Conservation (phyloP, 257 asterid genomes). For the Fraxinus excelsior region DNA sequence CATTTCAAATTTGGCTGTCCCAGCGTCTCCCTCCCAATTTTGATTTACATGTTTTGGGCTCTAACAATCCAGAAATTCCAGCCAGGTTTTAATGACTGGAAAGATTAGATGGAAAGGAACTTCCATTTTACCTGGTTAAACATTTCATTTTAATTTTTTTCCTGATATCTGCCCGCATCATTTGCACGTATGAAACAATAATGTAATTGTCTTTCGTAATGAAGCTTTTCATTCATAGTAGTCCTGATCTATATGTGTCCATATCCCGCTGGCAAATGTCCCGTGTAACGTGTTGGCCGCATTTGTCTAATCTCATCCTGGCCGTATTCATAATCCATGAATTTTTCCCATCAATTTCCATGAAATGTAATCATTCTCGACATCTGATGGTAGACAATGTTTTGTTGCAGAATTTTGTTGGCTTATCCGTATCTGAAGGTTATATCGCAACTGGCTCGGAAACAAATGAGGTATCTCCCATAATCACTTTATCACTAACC, state of each 20-base stretch:
- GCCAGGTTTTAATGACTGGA: not conserved
- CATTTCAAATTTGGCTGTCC: not conserved
- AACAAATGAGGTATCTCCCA: conserved; percentile 77
- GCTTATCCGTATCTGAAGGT: conserved; percentile 90
- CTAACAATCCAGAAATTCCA: not conserved
- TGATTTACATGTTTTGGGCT: not conserved
- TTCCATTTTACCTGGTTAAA: not conserved
- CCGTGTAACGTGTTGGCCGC: not conserved
- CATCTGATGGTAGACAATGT: conserved; percentile 24
- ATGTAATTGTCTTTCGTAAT: not conserved
- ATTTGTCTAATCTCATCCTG: not conserved
- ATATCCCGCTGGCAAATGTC: not conserved
- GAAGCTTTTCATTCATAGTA: not conserved
- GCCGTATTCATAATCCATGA: not conserved
- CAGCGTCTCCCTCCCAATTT: not conserved
- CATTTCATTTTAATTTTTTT: not conserved
- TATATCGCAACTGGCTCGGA: conserved; percentile 97
- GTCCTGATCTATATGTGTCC: not conserved
- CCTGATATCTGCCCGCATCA: not conserved
- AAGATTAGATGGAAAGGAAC: not conserved
- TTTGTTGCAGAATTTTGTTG: conserved; percentile 87
- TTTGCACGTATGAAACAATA: not conserved
- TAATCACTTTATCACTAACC: conserved; percentile 4
- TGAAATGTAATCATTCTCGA: conserved; percentile 8
- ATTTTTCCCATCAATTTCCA: not conserved